Percentiles rank a stretch among this genome's conserved stretches.
phyloP scores from a whole-genome alignment of 805 yeast genomes.

The Zygoascus flipseniorum region DNA sequence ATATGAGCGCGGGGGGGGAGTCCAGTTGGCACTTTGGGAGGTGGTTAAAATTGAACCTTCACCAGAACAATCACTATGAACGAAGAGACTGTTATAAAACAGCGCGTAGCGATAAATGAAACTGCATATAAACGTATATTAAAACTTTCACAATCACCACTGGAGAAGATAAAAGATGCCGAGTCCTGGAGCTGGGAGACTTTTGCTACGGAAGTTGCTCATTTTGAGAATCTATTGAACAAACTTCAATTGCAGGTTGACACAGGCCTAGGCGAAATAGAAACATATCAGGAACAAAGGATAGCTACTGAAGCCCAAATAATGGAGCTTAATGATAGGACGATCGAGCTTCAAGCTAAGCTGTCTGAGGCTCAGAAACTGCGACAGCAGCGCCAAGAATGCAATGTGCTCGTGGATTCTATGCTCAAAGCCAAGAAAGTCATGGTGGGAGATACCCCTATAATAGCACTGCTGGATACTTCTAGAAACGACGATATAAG shows the following conservation, averaged over 20 bases:
- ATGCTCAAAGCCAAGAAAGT: conserved; percentile 16
- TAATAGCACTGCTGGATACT: conserved; percentile 15
- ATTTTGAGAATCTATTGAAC: conserved; percentile 10
- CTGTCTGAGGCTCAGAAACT: conserved; percentile 13
- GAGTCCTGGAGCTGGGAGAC: neutral
- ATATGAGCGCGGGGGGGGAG: neutral
- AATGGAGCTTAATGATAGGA: conserved; percentile 8
- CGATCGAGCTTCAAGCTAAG: conserved; percentile 14
- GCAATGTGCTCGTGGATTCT: conserved; percentile 16
- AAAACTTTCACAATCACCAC: conserved; percentile 1
- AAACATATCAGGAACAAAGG: conserved; percentile 14
- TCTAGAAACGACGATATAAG: conserved; percentile 17
- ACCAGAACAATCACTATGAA: neutral
- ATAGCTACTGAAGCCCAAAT: conserved; percentile 8
- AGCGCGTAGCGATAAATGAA: conserved; percentile 17
- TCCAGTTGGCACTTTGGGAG: too few species aligned
- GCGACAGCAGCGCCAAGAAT: conserved; percentile 20
- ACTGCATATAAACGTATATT: conserved; percentile 12
- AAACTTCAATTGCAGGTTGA: conserved; percentile 18
- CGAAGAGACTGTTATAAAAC: conserved; percentile 17
- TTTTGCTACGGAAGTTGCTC: conserved; percentile 12
- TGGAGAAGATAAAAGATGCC: neutral
- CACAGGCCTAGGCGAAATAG: conserved; percentile 16
- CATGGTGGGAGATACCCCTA: conserved; percentile 10
- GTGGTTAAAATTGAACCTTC: too few species aligned